Conservation (phyloP, 768 basidiomycete species). For the Termitomyces heimii region DNA sequence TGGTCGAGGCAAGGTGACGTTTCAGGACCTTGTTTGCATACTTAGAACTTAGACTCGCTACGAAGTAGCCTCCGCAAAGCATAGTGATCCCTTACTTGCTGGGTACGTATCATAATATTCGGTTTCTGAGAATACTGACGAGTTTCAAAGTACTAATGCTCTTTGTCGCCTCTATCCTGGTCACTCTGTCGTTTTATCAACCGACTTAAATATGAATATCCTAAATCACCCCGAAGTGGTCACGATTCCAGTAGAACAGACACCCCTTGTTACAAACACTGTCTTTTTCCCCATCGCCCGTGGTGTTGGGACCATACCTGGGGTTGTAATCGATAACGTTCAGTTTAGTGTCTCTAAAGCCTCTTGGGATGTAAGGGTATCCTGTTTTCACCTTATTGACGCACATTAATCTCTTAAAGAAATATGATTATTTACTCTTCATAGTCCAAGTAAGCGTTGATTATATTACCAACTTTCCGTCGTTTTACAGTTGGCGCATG, state of each 20-base stretch:
- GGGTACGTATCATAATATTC: conserved; percentile 29
- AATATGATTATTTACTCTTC: conserved; percentile 52
- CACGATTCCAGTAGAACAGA: conserved; percentile 39
- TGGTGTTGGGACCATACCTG: conserved; percentile 34
- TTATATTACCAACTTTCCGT: neutral
- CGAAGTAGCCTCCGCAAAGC: conserved; percentile 46
- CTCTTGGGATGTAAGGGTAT: conserved; percentile 49
- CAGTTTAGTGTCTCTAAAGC: conserved; percentile 50
- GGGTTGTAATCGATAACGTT: conserved; percentile 46
- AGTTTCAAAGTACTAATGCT: conserved; percentile 27
- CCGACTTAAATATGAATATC: conserved; percentile 39
- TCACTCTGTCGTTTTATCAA: conserved; percentile 51
- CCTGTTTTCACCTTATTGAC: neutral
- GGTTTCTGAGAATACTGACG: neutral
- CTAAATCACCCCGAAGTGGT: conserved; percentile 44
- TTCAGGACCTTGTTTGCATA: neutral
- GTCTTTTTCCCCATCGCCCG: conserved; percentile 45
- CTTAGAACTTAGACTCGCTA: neutral
- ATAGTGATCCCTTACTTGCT: conserved; percentile 35
- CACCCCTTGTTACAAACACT: conserved; percentile 43
- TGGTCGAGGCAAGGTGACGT: conserved; percentile 48
- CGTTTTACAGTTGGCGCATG: conserved; percentile 47
- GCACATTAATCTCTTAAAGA: conserved; percentile 25
- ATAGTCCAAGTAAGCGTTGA: conserved; percentile 35
- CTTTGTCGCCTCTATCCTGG: conserved; percentile 57